Evolutionary conservation across 805 yeast genomes (phyloP).

Genomic region (Candida taoyuanica): DNA sequence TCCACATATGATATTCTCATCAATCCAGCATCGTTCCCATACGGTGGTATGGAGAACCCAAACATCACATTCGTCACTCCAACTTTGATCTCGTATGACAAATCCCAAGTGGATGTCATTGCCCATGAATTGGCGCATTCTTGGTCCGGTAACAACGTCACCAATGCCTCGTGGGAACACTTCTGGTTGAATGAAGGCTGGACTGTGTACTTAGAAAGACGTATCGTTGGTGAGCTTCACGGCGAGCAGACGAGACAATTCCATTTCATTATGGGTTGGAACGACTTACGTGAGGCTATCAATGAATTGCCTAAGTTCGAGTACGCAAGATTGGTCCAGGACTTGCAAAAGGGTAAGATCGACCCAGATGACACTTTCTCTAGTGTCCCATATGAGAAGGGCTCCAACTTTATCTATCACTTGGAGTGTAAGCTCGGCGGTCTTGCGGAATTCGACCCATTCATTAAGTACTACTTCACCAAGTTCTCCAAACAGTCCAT

Average conservation of each 20-base stretch:
- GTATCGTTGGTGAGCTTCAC: constrained; percentile 44
- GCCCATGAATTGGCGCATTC: constrained; percentile 94
- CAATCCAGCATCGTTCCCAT: constrained; percentile 74
- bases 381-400: constrained; percentile 88
- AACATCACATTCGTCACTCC: constrained; percentile 90
- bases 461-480: constrained; percentile 71
- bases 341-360: constrained; percentile 53
- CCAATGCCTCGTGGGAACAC: constrained; percentile 89
- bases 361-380: constrained; percentile 92
- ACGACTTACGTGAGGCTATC: constrained; percentile 64
- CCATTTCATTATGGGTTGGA: constrained; percentile 86
- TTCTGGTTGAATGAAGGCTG: constrained; percentile 96
- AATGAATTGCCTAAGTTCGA: constrained; percentile 52
- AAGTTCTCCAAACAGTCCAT: constrained; percentile 66
- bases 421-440: constrained; percentile 72
- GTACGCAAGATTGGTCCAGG: constrained; percentile 65
- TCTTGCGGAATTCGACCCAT: constrained; percentile 62
- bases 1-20: constrained; percentile 73
- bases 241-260: constrained; percentile 71
- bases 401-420: constrained; percentile 71
- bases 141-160: constrained; percentile 89
- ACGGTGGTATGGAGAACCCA: constrained; percentile 95
- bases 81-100: constrained; percentile 77
- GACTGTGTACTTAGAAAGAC: constrained; percentile 88
- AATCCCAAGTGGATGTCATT: constrained; percentile 81